Percentiles rank a stretch among this genome's conserved stretches.
Conservation (phyloP, 306 rosid genomes). For the Sicyos edulis region DNA sequence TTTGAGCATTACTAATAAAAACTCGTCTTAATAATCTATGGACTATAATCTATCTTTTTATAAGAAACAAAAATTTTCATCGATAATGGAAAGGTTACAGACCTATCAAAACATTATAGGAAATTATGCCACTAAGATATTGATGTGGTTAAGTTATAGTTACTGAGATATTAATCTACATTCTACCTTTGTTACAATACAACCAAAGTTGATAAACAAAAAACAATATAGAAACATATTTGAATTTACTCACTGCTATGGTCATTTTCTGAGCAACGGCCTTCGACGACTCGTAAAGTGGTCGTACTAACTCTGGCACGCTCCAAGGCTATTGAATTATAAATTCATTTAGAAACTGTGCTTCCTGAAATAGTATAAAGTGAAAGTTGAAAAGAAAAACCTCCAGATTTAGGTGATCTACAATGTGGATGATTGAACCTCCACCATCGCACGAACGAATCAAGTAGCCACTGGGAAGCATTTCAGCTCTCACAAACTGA, state of each 20-base stretch:
- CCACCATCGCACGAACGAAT: conserved; percentile 97
- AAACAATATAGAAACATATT: neutral
- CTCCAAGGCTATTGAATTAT: conserved; percentile 61
- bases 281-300: conserved; percentile 87
- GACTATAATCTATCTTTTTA: too few species aligned
- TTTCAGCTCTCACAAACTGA: conserved; percentile 75
- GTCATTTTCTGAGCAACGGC: conserved; percentile 82
- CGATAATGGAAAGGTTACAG: too few species aligned
- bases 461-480: conserved; percentile 90
- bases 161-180: too few species aligned
- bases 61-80: too few species aligned
- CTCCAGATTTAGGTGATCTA: conserved; percentile 91
- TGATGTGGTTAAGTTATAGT: too few species aligned
- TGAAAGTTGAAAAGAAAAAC: conserved; percentile 29
- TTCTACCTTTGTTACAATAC: neutral
- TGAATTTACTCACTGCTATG: conserved; percentile 59
- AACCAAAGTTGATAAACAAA: neutral
- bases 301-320: conserved; percentile 90
- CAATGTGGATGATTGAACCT: conserved; percentile 93
- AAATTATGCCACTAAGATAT: too few species aligned
- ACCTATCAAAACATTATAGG: too few species aligned
- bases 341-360: neutral
- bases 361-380: conserved; percentile 1
- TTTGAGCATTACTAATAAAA: neutral
- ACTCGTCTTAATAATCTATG: neutral